A percentile compares a stretch with the other conserved stretches of the same genome.
Evolutionary conservation across 75 land plant species (phyloP).

Genomic region (Sequoiadendron giganteum): DNA sequence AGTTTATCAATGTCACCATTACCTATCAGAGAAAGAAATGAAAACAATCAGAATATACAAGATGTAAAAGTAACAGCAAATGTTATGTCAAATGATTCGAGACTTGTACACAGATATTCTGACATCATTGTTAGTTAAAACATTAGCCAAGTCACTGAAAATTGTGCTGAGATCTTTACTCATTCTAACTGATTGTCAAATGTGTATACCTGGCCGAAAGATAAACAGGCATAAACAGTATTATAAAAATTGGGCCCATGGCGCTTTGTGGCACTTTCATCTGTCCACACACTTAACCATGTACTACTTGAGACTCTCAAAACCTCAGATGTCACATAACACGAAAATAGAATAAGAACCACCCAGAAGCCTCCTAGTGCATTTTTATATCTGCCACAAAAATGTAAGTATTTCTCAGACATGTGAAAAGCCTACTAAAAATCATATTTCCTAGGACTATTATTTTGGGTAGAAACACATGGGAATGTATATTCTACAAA

Average conservation of each 20-base stretch:
- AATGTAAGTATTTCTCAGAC: background rate
- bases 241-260: slow-evolving; percentile 67
- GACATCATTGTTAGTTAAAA: background rate
- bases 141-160: background rate
- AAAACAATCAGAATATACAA: background rate
- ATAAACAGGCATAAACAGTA: slow-evolving; percentile 67
- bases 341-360: slow-evolving; percentile 61
- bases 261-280: slow-evolving; percentile 31
- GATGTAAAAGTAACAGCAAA: background rate
- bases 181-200: background rate
- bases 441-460: background rate
- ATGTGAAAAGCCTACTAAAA: background rate
- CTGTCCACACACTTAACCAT: slow-evolving; percentile 93
- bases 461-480: background rate
- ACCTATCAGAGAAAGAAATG: slow-evolving; percentile 44
- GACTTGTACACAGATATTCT: background rate
- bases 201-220: slow-evolving; percentile 81
- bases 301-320: slow-evolving; percentile 81
- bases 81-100: background rate
- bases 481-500: background rate
- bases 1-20: slow-evolving; percentile 66
- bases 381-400: slow-evolving; percentile 64
- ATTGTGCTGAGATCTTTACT: background rate
- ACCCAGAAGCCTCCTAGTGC: slow-evolving; percentile 94
- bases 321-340: slow-evolving; percentile 70